These are phyloP conservation scores for Vanderwaltozyma tropicalis DNA, from an alignment of 805 yeast genomes.

Conservation along the genomic window DNA sequence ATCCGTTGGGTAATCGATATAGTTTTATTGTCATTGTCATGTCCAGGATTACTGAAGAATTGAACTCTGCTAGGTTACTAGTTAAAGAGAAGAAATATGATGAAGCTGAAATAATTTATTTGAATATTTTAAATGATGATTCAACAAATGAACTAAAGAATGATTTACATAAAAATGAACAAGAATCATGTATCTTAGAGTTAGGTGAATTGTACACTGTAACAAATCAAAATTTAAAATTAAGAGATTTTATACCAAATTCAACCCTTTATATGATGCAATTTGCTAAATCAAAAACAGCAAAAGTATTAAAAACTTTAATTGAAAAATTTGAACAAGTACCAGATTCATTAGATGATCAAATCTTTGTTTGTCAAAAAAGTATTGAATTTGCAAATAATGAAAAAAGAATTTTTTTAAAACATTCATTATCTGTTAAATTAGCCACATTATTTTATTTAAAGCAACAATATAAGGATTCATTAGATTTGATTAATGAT, in stretches of 20 bases:
- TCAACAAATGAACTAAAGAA: background rate
- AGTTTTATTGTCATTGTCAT: too few relatives aligned
- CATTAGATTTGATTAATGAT: conserved; percentile 59
- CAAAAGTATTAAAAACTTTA: conserved; percentile 74
- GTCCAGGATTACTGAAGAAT: background rate
- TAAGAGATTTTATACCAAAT: conserved; percentile 51
- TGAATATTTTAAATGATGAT: conserved; percentile 36
- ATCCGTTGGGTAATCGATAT: too few relatives aligned
- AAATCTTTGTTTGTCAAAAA: conserved; percentile 63
- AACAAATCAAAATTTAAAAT: conserved; percentile 37
- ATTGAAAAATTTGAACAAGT: conserved; percentile 66
- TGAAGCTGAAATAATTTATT: conserved; percentile 53
- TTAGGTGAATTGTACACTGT: conserved; percentile 62
- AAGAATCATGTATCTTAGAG: conserved; percentile 64
- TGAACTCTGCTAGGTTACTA: conserved; percentile 44
- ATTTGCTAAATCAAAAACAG: conserved; percentile 89
- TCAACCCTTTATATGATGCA: conserved; percentile 64
- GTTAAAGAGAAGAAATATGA: conserved; percentile 38
- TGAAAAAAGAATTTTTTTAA: conserved; percentile 76
- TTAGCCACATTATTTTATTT: conserved; percentile 66
- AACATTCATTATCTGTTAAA: conserved; percentile 80
- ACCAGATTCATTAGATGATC: conserved; percentile 54
- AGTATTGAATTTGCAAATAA: conserved; percentile 79
- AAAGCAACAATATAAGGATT: conserved; percentile 53
- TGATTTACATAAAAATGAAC: conserved; percentile 39